Conservation (phyloP, 2,329 filamentous ascomycete species). For the Penicillium sp. region DNA sequence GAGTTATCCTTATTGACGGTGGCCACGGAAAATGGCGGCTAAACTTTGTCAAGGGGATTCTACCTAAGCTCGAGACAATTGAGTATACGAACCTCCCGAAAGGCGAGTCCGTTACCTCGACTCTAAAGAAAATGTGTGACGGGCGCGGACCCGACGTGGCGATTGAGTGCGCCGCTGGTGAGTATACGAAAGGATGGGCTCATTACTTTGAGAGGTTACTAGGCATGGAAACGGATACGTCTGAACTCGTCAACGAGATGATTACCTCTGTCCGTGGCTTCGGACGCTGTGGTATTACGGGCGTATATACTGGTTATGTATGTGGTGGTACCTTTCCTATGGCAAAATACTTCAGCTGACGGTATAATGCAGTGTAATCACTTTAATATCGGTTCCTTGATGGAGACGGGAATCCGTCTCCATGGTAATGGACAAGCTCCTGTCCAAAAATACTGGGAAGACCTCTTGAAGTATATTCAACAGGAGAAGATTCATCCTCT, state of each 20-base stretch:
- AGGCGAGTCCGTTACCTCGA: constrained; percentile 66
- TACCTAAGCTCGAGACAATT: constrained; percentile 66
- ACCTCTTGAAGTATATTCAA: constrained; percentile 67
- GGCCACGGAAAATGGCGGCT: constrained; percentile 64
- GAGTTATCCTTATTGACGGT: constrained; percentile 78
- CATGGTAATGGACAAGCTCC: constrained; percentile 69
- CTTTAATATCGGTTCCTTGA: constrained; percentile 78
- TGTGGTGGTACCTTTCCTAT: background rate
- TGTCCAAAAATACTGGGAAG: constrained; percentile 80
- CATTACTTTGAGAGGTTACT: constrained; percentile 61
- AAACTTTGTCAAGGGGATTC: constrained; percentile 65
- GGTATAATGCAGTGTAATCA: constrained; percentile 55
- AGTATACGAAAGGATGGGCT: constrained; percentile 63
- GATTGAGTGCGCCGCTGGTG: constrained; percentile 67
- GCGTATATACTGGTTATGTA: constrained; percentile 58
- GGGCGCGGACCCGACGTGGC: constrained; percentile 70
- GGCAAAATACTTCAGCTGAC: background rate
- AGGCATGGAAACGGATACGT: constrained; percentile 81
- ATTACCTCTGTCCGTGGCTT: constrained; percentile 57
- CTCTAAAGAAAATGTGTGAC: constrained; percentile 71
- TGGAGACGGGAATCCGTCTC: constrained; percentile 79
- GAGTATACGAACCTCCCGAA: constrained; percentile 67
- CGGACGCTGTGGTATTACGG: constrained; percentile 73
- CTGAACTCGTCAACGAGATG: constrained; percentile 59
- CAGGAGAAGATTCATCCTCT: constrained; percentile 69